Evolutionary conservation across 495 filamentous ascomycete genomes (phyloP).

Genomic region (Penicilliopsis zonata): DNA sequence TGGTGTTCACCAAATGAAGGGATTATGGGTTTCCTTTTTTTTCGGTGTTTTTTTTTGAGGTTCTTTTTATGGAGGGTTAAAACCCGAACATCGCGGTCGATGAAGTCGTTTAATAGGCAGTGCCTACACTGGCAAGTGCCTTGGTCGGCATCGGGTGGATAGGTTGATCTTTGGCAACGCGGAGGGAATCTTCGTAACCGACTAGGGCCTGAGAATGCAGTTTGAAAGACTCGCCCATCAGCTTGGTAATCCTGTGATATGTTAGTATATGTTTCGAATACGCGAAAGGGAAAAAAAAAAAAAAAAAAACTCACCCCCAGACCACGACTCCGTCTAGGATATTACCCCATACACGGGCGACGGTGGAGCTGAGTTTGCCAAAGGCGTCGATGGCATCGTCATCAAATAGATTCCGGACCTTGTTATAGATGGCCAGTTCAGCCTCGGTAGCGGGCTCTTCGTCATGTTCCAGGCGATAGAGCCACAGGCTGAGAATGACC

Average conservation of each 20-base stretch:
- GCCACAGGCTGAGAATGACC: conserved; percentile 96
- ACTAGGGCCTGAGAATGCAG: conserved; percentile 88
- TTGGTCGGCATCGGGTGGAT: conserved; percentile 35
- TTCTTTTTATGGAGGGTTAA: too few relatives aligned
- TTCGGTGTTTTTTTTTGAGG: too few relatives aligned
- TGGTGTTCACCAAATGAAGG: too few relatives aligned
- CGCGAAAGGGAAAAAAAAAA: conserved; percentile 2
- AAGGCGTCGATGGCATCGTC: conserved; percentile 73
- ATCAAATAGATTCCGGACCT: conserved; percentile 84
- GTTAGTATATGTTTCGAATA: conserved; percentile 31
- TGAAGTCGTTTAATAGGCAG: conserved; percentile 26
- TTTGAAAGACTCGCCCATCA: conserved; percentile 98
- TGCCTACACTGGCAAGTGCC: conserved; percentile 33
- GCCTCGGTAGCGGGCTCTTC: conserved; percentile 87
- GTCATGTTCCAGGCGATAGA: conserved; percentile 98
- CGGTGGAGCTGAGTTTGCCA: conserved; percentile 80
- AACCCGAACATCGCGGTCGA: too few relatives aligned
- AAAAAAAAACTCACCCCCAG: conserved; percentile 63
- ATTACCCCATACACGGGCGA: conserved; percentile 91
- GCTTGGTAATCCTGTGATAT: conserved; percentile 69
- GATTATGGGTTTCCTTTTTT: too few relatives aligned
- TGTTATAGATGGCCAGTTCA: conserved; percentile 89
- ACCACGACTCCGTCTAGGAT: conserved; percentile 99
- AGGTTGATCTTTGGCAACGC: conserved; percentile 33
- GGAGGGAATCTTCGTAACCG: conserved; percentile 74